Evolutionary conservation across 352 stramenopile genomes (phyloP), one percentile per base, ranked within the genome.

Genomic region (Pythium diclinum): DNA sequence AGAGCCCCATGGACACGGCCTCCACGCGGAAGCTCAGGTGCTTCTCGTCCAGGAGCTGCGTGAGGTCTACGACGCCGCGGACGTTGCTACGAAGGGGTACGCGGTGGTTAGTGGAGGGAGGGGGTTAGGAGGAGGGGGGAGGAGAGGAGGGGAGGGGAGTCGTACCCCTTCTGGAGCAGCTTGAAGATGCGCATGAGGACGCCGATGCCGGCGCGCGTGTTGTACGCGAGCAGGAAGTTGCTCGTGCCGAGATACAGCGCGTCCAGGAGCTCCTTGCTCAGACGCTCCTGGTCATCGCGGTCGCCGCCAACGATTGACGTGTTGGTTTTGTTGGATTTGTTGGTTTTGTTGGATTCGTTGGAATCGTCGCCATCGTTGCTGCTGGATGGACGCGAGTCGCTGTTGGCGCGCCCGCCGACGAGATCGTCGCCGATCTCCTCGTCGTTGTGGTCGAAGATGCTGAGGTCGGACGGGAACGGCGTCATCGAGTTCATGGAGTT

Each of bases 211-310:
- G 85, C 85, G 61, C 88, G 88, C 25, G 85, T 88, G 73, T 96
- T 96, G 74, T 96, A 96, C 14, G 83, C 86, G 33, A 96, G 63
- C 19, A 96, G 56, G 49, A 96, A 96, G 71, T 96, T 96, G 69
- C 76, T 81, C 17, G 82, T 89, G 54, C 85, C 85, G 1, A 92
- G 67, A 23, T 83, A 79, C 33, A 92, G 73, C 63, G 83, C 83
- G 63, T 92, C 81, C 36, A 90, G 77, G 30, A 92, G 73, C 59
- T 89, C 76, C 51, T 76, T 72, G 10, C 49, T 69, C 9, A 92
- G 76, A 36, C 66, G 54, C 55, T 64, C 46, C 8, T 61, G 33
- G 53, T 67, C 59, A 7, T 17, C 30, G 1, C 13, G 16, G 16
- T 17, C 25, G 16, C 7, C 58, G 11, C 19, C 56, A 11, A 46